These are phyloP conservation scores for Cladochytrium replicatum DNA, from an alignment of 192 early-diverging fungal species.

Conservation along the genomic window DNA sequence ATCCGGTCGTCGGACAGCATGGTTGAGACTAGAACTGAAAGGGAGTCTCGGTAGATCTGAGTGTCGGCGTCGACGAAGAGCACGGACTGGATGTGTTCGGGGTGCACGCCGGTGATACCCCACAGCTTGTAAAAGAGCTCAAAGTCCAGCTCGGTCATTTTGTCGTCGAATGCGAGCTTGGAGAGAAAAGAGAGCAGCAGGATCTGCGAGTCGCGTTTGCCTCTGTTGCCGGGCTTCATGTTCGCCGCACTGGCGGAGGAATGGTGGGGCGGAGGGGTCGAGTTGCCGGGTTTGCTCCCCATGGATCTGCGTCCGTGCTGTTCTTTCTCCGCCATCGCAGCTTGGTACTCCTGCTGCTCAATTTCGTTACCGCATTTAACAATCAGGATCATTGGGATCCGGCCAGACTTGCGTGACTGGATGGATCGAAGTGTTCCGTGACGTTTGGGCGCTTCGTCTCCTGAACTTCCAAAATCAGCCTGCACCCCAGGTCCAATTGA, in stretches of 20 bases:
- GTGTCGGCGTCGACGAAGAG: neutral
- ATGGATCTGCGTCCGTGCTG: no score
- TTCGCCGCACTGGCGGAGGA: no score
- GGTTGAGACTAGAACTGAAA: constrained; percentile 53
- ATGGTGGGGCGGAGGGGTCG: no score
- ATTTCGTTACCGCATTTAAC: constrained; percentile 8
- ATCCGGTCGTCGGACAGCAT: constrained; percentile 65
- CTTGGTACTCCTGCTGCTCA: neutral
- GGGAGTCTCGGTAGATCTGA: constrained; percentile 59
- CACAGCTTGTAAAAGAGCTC: constrained; percentile 2
- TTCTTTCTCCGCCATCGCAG: no score
- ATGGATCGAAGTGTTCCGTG: no score
- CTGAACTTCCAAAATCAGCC: neutral
- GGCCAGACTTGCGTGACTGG: neutral
- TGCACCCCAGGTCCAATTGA: neutral
- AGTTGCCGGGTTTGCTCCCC: constrained; percentile 29
- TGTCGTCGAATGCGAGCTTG: constrained; percentile 5
- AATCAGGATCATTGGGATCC: constrained; percentile 2
- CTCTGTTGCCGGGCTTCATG: constrained; percentile 9
- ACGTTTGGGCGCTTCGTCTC: constrained; percentile 15
- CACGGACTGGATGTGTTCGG: neutral
- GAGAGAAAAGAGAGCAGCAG: constrained; percentile 1
- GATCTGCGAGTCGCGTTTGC: constrained; percentile 10
- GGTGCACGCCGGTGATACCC: neutral
- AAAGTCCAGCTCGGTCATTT: constrained; percentile 3